Conservation (phyloP, 2,329 filamentous ascomycete genomes). For the Escovopsis sp. region DNA sequence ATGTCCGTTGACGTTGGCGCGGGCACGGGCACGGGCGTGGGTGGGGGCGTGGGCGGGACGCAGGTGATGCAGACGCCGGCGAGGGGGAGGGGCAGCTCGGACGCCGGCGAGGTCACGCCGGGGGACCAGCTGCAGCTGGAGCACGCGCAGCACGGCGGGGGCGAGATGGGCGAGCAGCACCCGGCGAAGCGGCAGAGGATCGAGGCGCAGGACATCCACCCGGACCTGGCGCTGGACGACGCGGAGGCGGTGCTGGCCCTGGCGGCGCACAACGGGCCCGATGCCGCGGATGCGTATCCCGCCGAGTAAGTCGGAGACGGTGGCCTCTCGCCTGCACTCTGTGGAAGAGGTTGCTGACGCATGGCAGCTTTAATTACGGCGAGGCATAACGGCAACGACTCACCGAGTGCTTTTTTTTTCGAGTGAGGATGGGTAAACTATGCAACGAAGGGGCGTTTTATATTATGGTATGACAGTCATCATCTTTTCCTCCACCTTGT, state of each 20-base stretch:
- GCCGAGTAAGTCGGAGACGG: conserved; percentile 24
- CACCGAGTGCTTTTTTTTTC: too few species aligned
- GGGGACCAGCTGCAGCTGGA: conserved; percentile 5
- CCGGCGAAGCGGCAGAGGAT: conserved; percentile 27
- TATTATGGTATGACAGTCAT: neutral
- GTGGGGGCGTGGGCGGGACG: conserved; percentile 1
- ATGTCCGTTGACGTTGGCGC: too few species aligned
- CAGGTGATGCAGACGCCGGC: conserved; percentile 1
- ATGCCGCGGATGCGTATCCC: conserved; percentile 23
- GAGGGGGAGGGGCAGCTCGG: conserved; percentile 1
- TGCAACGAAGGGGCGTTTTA: neutral
- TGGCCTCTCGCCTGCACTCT: too few species aligned
- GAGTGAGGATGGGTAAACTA: neutral
- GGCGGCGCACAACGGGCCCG: conserved; percentile 26
- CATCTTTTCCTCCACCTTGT: too few species aligned
- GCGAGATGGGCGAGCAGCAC: conserved; percentile 18
- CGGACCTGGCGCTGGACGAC: conserved; percentile 18
- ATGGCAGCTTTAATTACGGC: conserved; percentile 24
- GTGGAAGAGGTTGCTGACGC: neutral
- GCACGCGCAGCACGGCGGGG: conserved; percentile 10
- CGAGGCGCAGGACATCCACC: conserved; percentile 12
- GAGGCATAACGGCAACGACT: conserved; percentile 17
- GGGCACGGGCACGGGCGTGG: too few species aligned
- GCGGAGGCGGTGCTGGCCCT: conserved; percentile 36
- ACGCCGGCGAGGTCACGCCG: conserved; percentile 1